Base-by-base conservation (phyloP, 148 eudicot genomes). In the Simmondsia chinensis region DNA sequence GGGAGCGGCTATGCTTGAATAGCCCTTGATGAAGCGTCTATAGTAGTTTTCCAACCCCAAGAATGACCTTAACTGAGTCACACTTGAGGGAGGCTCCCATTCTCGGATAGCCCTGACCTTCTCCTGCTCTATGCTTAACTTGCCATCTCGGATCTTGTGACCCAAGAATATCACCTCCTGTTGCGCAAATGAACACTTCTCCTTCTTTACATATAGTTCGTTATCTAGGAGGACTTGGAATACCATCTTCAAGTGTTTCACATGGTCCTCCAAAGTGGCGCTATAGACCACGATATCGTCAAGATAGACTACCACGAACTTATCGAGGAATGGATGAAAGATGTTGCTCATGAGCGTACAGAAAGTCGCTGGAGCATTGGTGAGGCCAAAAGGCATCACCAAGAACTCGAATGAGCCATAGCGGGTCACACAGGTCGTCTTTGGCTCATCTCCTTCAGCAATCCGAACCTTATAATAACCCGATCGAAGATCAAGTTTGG, bases 41-140 rank as follows among this genome's bases (percentile, higher is more conserved):
- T 63, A 53, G 9, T 53, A 61, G 48, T 61, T 61, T 3, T 34
- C 46, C 0, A 61, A 13, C 0, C 49, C 54, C 11, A 54, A 3
- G 15, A 61, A 60, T 0, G 41, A 52, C 0, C 48, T 20, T 2
- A 38, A 32, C 12, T 61, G 20, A 0, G 25, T 10, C 4, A 46
- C 36, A 0, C 18, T 50, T 3, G 18, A 25, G 6, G 58, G 45
- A 0, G 23, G 13, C 1, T 20, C 10, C 51, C 16, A 60, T 0
- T 60, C 58, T 1, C 7, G 1, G 18, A 60, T 51, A 0, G 37
- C 43, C 8, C 24, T n/a, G 0, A 61, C 35, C 9, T 52, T 52
- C 11, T 16, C 6, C 5, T 19, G 24, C 10, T 62, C 60, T 43
- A 62, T 62, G 9, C 11, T 20, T 6, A 55, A 2, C 18, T 3